Base-by-base conservation (phyloP, 768 basidiomycete species). In the Hericium erinaceus region DNA sequence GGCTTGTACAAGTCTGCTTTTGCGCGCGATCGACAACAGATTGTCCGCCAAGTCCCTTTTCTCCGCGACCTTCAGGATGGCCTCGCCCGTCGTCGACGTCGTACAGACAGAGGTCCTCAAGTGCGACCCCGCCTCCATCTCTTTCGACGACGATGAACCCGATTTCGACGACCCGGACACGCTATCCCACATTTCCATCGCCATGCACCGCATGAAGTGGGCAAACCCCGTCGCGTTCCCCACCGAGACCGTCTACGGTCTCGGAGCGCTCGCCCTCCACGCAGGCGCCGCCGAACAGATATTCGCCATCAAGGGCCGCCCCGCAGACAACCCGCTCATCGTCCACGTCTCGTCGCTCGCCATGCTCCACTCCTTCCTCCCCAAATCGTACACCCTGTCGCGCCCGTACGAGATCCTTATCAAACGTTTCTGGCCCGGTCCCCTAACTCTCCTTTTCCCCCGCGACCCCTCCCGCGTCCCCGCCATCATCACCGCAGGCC, bases 171-270 rank as follows among this genome's bases (percentile, higher is more conserved):
- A 76, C 38, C 64, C 70, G 20, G 74, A 78, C 55, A 85, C 89
- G 5, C 68, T 73, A 18, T 66, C 73, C 24, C 78, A 85, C 18
- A 73, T 92, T 59, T 67, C 76, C 52, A 65, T 68, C 18, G 91
- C 89, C 0, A 73, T 83, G 6, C 73, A 75, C 57, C 76, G 80
- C 57, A 77, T 89, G 7, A 70, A 76, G 49, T 63, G 77, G 38
- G 72, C 72, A 22, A 74, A 81, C 57, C 76, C 81, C 20, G 87
- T 98, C 56, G 95, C 87, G 0, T 90, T 99, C 67, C 95, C 97
- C 0, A 98, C 97, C 33, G 97, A 99, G 72, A 98, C 97, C 0
- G 97, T 99, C 11, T 99, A 98, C 70, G 97, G 97, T 1, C 83
- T 99, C n/a, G 97, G 90, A 28, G 97, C 93, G 0, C 72, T 85